phyloP scores from a whole-genome alignment of 805 yeast species.

The Jamesozyma hellenica region DNA sequence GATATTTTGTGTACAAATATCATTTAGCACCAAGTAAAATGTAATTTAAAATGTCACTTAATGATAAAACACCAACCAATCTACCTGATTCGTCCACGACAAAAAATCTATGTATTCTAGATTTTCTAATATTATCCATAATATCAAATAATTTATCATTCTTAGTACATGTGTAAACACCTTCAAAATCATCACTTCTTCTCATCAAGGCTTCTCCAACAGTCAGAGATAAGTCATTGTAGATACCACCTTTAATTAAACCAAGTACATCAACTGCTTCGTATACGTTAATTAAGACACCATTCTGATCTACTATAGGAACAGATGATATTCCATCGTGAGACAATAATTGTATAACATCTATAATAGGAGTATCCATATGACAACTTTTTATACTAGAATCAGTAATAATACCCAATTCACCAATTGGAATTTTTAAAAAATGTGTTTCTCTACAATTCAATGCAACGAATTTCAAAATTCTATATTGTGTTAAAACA shows the following conservation, averaged over 20 bases:
- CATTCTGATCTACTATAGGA: constrained; percentile 76
- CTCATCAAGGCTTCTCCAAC: constrained; percentile 95
- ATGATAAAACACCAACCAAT: constrained; percentile 73
- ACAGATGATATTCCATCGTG: constrained; percentile 79
- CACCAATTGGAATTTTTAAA: constrained; percentile 64
- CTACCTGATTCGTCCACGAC: constrained; percentile 80
- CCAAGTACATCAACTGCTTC: constrained; percentile 94
- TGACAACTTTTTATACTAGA: constrained; percentile 60
- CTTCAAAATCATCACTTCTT: constrained; percentile 87
- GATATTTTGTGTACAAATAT: neutral
- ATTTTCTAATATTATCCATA: constrained; percentile 84
- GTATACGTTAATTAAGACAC: constrained; percentile 69
- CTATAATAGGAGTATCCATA: constrained; percentile 87
- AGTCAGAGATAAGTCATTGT: constrained; percentile 77
- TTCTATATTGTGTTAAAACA: constrained; percentile 92
- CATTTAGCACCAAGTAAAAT: constrained; percentile 51
- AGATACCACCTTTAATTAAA: constrained; percentile 86
- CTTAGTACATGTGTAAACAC: constrained; percentile 90
- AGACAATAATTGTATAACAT: constrained; percentile 75
- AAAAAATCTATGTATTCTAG: constrained; percentile 83
- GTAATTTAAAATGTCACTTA: constrained; percentile 83
- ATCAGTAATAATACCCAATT: constrained; percentile 55
- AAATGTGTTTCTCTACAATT: constrained; percentile 91
- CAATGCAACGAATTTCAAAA: constrained; percentile 86
- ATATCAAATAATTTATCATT: constrained; percentile 80